A percentile compares a stretch with the other conserved stretches of the same genome.
phyloP scores from a whole-genome alignment of 495 filamentous ascomycete species.

The Achaetomiella virescens region DNA sequence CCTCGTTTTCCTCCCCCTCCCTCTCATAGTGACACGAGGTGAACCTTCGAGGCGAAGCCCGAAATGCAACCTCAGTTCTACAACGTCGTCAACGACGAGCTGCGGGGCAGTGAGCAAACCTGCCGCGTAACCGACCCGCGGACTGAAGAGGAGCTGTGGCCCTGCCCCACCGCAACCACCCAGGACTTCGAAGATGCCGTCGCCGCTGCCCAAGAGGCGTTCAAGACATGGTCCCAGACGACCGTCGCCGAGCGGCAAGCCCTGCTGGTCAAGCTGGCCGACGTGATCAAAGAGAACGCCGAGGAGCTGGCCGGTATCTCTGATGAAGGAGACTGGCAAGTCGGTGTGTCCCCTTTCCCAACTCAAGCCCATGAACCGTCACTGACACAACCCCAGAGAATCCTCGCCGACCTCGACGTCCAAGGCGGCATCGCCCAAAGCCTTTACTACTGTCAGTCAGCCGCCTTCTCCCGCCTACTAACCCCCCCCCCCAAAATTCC shows the following conservation, averaged over 20 bases:
- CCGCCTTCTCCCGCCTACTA: background rate
- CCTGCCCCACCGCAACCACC: constrained; percentile 36
- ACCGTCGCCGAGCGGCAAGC: constrained; percentile 46
- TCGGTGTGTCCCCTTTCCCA: constrained; percentile 17
- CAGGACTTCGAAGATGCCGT: constrained; percentile 49
- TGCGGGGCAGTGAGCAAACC: constrained; percentile 28
- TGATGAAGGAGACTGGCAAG: constrained; percentile 40
- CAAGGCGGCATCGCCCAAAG: constrained; percentile 20
- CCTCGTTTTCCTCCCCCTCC: too few relatives aligned
- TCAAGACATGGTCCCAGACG: constrained; percentile 38
- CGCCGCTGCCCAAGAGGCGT: constrained; percentile 39
- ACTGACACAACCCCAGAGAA: constrained; percentile 6
- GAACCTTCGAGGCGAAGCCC: background rate
- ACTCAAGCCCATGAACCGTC: too few relatives aligned
- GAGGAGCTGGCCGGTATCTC: constrained; percentile 33
- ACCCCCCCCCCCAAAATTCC: background rate
- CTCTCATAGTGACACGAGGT: background rate
- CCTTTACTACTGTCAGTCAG: constrained; percentile 20
- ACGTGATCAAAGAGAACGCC: constrained; percentile 29
- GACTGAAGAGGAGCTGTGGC: constrained; percentile 43
- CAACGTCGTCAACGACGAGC: constrained; percentile 44
- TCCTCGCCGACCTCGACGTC: constrained; percentile 27
- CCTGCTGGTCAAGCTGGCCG: constrained; percentile 47
- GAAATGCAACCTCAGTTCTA: constrained; percentile 34
- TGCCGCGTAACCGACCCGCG: constrained; percentile 41